Conservation (phyloP, 1,284 basidiomycete genomes). For the Ustilago crameri region DNA sequence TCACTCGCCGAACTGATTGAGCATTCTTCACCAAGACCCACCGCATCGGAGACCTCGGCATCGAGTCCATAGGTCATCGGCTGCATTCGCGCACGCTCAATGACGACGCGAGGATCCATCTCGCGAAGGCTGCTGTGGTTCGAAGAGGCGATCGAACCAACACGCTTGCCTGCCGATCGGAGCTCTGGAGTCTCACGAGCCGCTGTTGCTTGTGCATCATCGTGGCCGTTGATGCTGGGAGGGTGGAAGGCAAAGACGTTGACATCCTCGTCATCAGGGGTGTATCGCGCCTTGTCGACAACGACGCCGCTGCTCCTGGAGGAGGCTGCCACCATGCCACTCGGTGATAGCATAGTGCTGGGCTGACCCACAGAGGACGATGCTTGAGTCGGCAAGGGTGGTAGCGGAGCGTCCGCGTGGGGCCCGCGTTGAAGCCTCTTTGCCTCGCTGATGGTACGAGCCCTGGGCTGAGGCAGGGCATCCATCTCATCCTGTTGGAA, state of each 20-base stretch:
- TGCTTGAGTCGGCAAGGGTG: slow-evolving; percentile 15
- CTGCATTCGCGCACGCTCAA: slow-evolving; percentile 28
- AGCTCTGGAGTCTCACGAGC: neutral
- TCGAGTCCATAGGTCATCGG: slow-evolving; percentile 32
- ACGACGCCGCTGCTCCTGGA: slow-evolving; percentile 3
- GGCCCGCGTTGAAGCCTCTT: slow-evolving; percentile 4
- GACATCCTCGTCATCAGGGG: slow-evolving; percentile 15
- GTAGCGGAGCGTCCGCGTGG: slow-evolving; percentile 11
- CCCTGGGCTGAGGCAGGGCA: neutral
- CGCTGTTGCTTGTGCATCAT: slow-evolving; percentile 1
- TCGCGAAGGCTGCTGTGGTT: slow-evolving; percentile 27
- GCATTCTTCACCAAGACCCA: slow-evolving; percentile 9
- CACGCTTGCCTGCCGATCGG: neutral
- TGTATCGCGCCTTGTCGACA: neutral
- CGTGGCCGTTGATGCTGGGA: slow-evolving; percentile 20
- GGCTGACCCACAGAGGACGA: slow-evolving; percentile 2
- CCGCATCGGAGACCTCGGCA: slow-evolving; percentile 18
- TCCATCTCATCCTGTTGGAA: slow-evolving; percentile 19
- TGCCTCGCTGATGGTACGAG: slow-evolving; percentile 15
- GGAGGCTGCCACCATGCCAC: slow-evolving; percentile 6
- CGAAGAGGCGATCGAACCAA: slow-evolving; percentile 29
- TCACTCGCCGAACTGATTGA: neutral
- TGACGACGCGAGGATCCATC: slow-evolving; percentile 30
- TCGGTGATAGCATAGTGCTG: neutral
- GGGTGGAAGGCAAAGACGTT: slow-evolving; percentile 40